phyloP scores from a whole-genome alignment of 129 eudicot species.

The Helianthus tuberosus region DNA sequence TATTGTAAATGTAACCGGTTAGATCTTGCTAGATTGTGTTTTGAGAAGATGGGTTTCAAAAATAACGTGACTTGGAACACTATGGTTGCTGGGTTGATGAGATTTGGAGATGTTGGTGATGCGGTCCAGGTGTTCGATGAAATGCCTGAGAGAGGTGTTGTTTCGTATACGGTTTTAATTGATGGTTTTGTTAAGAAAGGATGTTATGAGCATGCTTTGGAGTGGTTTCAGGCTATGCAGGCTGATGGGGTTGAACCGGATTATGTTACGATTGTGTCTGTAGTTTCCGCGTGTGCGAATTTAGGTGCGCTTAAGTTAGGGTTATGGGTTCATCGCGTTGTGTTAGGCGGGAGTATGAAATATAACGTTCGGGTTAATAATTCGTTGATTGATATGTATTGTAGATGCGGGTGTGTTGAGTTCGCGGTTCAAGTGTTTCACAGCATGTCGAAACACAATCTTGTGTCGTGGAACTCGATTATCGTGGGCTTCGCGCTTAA shows the following conservation, averaged over 20 bases:
- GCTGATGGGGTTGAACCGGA: constrained; percentile 55
- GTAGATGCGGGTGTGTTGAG: constrained; percentile 62
- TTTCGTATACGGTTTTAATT: constrained; percentile 68
- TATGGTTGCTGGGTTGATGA: constrained; percentile 72
- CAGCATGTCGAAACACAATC: constrained; percentile 46
- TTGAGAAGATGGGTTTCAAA: constrained; percentile 49
- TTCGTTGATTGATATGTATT: constrained; percentile 72
- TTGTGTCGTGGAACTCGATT: constrained; percentile 69
- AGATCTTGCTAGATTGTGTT: constrained; percentile 48
- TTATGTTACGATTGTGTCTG: constrained; percentile 61
- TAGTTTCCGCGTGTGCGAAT: constrained; percentile 78
- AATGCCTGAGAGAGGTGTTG: constrained; percentile 56
- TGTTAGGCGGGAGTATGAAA: constrained; percentile 41
- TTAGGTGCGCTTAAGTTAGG: constrained; percentile 70
- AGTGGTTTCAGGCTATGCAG: constrained; percentile 73
- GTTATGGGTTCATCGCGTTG: constrained; percentile 51
- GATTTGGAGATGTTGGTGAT: constrained; percentile 43
- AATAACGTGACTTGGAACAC: constrained; percentile 82
- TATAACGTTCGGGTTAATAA: constrained; percentile 42
- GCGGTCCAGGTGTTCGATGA: constrained; percentile 68
- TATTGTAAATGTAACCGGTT: constrained; percentile 57
- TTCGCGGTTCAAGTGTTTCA: constrained; percentile 55
- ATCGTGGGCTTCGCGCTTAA: constrained; percentile 77
- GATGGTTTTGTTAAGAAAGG: constrained; percentile 68
- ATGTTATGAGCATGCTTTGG: constrained; percentile 54